Base-by-base conservation (phyloP, 1,284 basidiomycete genomes). In the Ganoderma lingzhi region DNA sequence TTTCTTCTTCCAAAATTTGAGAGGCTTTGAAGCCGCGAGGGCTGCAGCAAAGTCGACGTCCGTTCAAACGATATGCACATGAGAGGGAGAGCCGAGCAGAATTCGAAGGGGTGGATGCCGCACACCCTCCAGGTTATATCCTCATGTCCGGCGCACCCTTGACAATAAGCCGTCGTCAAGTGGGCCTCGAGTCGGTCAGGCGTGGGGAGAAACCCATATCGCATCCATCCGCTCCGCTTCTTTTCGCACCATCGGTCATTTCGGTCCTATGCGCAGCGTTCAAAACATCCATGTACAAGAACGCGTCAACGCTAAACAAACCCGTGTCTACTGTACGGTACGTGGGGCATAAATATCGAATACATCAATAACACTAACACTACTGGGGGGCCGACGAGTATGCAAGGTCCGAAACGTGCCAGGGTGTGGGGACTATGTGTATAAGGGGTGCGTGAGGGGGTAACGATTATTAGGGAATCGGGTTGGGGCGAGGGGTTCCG, bases 381-480 rank as follows among this genome's bases (percentile, higher is more conserved):
- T 48, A 32, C 62, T 41, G 45, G 45, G 37, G 37, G n/a, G n/a
- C 6, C 45, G 45, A 48, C 45, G 6, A 55, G 17, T 41, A 44
- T 48, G 39, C 30, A 63, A 51, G 32, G 44, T 63, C 63, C 48
- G 62, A 45, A 45, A 45, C 28, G 39, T 48, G 61, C 37, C 23
- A 35, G 62, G 62, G 30, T 28, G 23, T 55, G 62, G 44, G 44
- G 28, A 30, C 64, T 55, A 61, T 67, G 70, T 23, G 70, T 71
- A 71, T 71, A 53, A 63, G 30, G 55, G 39, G 51, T 56, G 65
- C 62, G 51, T 35, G 65, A 66, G 42, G 63, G 67, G 67, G 59
- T 68, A 62, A 62, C 15, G 37, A 39, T 64, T n/a, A 69, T 69
- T 69, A 69, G 67, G 60, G 60, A 51, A 62, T 62, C 63, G 17